phyloP scores from a whole-genome alignment of 2,329 filamentous ascomycete species.

The Hortaea werneckii region DNA sequence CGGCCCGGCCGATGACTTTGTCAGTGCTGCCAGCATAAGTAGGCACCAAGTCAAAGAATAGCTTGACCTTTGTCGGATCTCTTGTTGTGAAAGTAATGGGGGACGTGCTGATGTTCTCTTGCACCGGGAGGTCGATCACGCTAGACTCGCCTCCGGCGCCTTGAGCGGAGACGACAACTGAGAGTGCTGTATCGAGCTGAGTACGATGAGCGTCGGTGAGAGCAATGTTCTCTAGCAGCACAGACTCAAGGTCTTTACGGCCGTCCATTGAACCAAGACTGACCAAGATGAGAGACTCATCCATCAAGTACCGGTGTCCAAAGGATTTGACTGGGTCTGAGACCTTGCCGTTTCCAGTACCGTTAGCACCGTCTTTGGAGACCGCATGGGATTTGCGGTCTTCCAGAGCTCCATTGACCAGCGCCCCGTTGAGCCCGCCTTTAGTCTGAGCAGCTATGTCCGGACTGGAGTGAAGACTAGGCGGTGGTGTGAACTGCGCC shows the following conservation, averaged over 20 bases:
- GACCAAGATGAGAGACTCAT: constrained; percentile 82
- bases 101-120: constrained; percentile 88
- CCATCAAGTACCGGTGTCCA: constrained; percentile 85
- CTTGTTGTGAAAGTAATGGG: constrained; percentile 79
- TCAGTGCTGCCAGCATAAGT: constrained; percentile 81
- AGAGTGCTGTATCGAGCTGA: constrained; percentile 86
- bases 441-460: constrained; percentile 12
- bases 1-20: constrained; percentile 70
- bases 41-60: constrained; percentile 89
- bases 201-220: constrained; percentile 81
- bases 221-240: constrained; percentile 80
- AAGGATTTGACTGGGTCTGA: constrained; percentile 86
- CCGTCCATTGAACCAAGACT: constrained; percentile 93
- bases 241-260: constrained; percentile 62
- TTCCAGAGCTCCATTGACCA: constrained; percentile 38
- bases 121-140: constrained; percentile 82
- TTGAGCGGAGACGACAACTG: constrained; percentile 76
- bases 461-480: constrained; percentile 21
- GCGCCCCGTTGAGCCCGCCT: constrained; percentile 10
- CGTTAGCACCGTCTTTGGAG: constrained; percentile 25
- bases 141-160: constrained; percentile 80
- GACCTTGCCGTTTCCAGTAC: constrained; percentile 25
- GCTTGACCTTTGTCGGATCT: constrained; percentile 70
- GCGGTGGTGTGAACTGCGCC: constrained; percentile 42
- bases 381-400: constrained; percentile 32